Base-by-base conservation (phyloP, 2,329 filamentous ascomycete genomes). In the Camillea tinctor region DNA sequence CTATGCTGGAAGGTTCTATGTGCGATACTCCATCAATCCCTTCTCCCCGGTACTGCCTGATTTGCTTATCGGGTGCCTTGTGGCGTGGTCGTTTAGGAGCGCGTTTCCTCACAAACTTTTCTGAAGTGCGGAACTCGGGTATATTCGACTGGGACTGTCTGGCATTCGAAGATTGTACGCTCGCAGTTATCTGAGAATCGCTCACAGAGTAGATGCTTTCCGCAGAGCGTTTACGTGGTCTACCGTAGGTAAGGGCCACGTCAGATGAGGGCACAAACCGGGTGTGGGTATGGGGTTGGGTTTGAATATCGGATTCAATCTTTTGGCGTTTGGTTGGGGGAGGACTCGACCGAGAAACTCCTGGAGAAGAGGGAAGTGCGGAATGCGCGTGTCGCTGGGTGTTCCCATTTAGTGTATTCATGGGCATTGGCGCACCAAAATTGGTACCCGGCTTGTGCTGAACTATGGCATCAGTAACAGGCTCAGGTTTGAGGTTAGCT, bases 261-360 rank as follows among this genome's bases (percentile, higher is more conserved):
- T 63, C 60, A 11, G 15, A 4, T 3, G 52, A n/a, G 19, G 36
- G 9, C 11, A 15, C 59, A 26, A 69, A 67, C 2, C 54, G 62
- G 54, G 60, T 57, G 2, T 63, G 51, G 19, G 66, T 63, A 26
- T 69, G 4, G 24, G 36, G 30, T 11, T 44, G 36, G 36, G 36
- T 17, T 44, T 40, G 19, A 26, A 19, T 26, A 51, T 8, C 56
- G 23, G 64, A 59, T 55, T 60, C 50, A 26, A 63, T n/a, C 48
- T 60, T 69, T 56, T 60, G 66, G 13, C 65, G 69, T 58, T 71
- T 71, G 9, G 62, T 50, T n/a, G 63, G 57, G 11, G 61, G 64
- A 44, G 63, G 56, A 55, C 52, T 66, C 40, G 58, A 53, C 19
- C 22, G 56, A 22, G 30, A 21, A 13, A 52, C 40, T 30, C 51